Base-by-base conservation (phyloP, 2,329 filamentous ascomycete genomes). In the Fusarium incarnatum region DNA sequence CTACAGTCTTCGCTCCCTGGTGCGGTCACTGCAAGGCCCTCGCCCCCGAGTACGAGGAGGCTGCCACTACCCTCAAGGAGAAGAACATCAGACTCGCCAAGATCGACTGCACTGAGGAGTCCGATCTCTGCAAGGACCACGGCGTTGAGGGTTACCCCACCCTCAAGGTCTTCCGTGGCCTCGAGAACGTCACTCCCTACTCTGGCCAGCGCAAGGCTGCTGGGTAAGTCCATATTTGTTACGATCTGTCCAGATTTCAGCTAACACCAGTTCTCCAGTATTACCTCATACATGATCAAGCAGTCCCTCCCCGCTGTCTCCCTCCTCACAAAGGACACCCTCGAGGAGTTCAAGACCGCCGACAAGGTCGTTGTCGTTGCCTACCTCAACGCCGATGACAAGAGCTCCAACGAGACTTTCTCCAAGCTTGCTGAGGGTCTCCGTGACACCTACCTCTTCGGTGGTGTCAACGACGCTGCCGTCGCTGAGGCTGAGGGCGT, bases 11-110 rank as follows among this genome's bases (percentile, higher is more conserved):
- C 81, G 95, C 95, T 74, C 94, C 95, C 76, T 97, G 95, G 94
- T 97, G 93, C 77, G 95, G 94, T 73, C 95, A 98, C 88, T 98
- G 95, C 92, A 98, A 99, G 88, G 95, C 95, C 66, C 93, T 99
- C 73, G 96, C 92, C 68, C 92, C 93, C 79, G 93, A 96, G 84
- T 97, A 96, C 82, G 93, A 97, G 85, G 89, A 93, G 81, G 93
- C 93, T 55, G 93, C 93, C 53, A 94, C 92, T 30, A 87, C 89
- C 32, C 86, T 97, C 71, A 95, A 94, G 87, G 92, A 94, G 83
- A 96, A 95, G 89, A 87, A 92, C 80, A 95, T 96, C 83, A 88
- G 88, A 79, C 87, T 97, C 60, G 92, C 87, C 82, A 96, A 97
- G 89, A 83, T 97, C 76, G 95, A 98, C 86, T 98, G 96, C 88